Evolutionary conservation across 2,329 filamentous ascomycete genomes (phyloP).

Genomic region (Trichothecium roseum): DNA sequence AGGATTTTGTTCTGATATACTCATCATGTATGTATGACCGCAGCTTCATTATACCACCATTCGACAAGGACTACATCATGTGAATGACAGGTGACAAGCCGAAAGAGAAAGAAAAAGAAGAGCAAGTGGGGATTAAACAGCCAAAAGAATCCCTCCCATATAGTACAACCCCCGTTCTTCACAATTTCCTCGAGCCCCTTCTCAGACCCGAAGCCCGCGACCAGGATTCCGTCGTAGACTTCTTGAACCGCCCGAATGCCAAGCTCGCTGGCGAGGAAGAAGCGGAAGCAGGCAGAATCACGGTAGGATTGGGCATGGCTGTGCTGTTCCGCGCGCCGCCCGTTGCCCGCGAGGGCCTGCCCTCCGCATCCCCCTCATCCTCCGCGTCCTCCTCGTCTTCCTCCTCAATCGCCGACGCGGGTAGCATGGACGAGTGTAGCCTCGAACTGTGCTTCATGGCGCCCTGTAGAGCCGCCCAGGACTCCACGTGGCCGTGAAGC

Average conservation of each 20-base stretch:
- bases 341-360: constrained; percentile 25
- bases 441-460: constrained; percentile 22
- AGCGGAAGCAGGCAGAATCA: constrained; percentile 16
- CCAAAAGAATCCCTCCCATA: too few relatives aligned
- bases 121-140: too few relatives aligned
- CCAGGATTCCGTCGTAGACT: constrained; percentile 35
- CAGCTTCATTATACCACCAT: too few relatives aligned
- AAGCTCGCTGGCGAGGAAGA: constrained; percentile 28
- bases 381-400: constrained; percentile 18
- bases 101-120: too few relatives aligned
- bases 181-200: constrained; percentile 14
- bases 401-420: constrained; percentile 15
- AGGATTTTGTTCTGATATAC: too few relatives aligned
- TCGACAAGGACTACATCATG: too few relatives aligned
- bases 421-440: constrained; percentile 13
- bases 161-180: too few relatives aligned
- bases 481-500: constrained; percentile 46
- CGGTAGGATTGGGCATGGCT: constrained; percentile 6
- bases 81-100: too few relatives aligned
- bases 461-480: constrained; percentile 40
- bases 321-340: constrained; percentile 12
- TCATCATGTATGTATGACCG: too few relatives aligned
- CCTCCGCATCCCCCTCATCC: constrained; percentile 14
- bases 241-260: constrained; percentile 40
- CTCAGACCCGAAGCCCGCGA: constrained; percentile 31